phyloP scores from a whole-genome alignment of 768 basidiomycete species.

The Tylopilus intermedius region DNA sequence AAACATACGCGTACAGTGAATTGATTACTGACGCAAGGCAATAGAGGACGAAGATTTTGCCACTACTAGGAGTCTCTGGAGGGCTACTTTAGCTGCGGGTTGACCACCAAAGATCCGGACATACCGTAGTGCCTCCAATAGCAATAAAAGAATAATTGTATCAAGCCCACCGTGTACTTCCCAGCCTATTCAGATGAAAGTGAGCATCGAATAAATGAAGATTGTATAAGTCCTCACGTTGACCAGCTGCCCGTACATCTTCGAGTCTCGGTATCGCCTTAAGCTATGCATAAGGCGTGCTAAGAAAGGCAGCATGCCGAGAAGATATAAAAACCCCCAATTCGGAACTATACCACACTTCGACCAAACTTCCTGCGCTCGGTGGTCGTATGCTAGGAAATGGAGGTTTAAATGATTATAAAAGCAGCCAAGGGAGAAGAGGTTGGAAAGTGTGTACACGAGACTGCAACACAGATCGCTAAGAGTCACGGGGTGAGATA shows the following conservation, averaged over 20 bases:
- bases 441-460: slow-evolving; percentile 63
- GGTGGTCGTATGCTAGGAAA: slow-evolving; percentile 10
- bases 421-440: slow-evolving; percentile 71
- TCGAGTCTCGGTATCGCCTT: slow-evolving; percentile 81
- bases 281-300: slow-evolving; percentile 82
- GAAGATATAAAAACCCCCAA: slow-evolving; percentile 61
- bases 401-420: slow-evolving; percentile 38
- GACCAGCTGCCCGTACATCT: slow-evolving; percentile 69
- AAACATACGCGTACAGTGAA: slow-evolving; percentile 66
- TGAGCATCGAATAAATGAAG: not conserved
- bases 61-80: slow-evolving; percentile 32
- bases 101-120: not conserved
- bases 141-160: slow-evolving; percentile 64
- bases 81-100: not conserved
- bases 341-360: slow-evolving; percentile 36
- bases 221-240: slow-evolving; percentile 54
- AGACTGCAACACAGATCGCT: slow-evolving; percentile 85
- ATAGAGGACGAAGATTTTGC: slow-evolving; percentile 60
- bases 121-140: slow-evolving; percentile 70
- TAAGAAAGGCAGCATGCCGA: slow-evolving; percentile 63
- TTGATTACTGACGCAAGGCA: slow-evolving; percentile 58
- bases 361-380: slow-evolving; percentile 46
- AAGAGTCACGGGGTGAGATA: slow-evolving; percentile 8
- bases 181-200: slow-evolving; percentile 54
- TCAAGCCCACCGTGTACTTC: slow-evolving; percentile 70